These are phyloP conservation scores for Backusella liffmaniae DNA, from an alignment of 192 early-diverging fungal genomes.

Conservation along the genomic window DNA sequence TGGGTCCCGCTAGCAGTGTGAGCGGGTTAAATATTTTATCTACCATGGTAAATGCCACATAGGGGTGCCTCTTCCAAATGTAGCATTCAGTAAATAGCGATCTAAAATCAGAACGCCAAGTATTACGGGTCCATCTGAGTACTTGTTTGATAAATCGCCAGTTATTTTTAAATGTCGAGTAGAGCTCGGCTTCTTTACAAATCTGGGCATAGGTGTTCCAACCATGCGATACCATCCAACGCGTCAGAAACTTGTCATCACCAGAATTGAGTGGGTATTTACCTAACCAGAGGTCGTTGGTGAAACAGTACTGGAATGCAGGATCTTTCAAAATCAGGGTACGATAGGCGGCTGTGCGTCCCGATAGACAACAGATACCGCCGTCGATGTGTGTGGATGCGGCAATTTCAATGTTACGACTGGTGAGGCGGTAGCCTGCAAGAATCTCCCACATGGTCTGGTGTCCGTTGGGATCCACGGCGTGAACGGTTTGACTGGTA, in stretches of 20 bases:
- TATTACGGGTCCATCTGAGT: constrained; percentile 71
- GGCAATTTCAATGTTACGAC: constrained; percentile 71
- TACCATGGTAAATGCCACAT: constrained; percentile 71
- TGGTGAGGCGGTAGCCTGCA: constrained; percentile 64
- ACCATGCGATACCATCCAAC: constrained; percentile 66
- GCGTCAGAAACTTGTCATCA: constrained; percentile 73
- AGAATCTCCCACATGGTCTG: constrained; percentile 73
- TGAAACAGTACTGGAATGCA: constrained; percentile 66
- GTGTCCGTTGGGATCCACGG: constrained; percentile 45
- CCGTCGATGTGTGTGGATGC: constrained; percentile 73
- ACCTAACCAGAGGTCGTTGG: constrained; percentile 66
- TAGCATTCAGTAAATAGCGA: constrained; percentile 59
- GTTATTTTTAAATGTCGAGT: constrained; percentile 73
- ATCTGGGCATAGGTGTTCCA: constrained; percentile 71
- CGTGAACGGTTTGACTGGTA: constrained; percentile 59
- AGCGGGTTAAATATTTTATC: constrained; percentile 75
- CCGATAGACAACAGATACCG: constrained; percentile 70
- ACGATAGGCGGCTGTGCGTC: constrained; percentile 67
- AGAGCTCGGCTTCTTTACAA: constrained; percentile 63
- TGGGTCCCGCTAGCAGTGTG: constrained; percentile 64
- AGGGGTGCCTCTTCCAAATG: constrained; percentile 65
- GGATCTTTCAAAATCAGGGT: constrained; percentile 67
- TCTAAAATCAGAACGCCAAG: constrained; percentile 66
- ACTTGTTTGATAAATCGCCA: constrained; percentile 71
- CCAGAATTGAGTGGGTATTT: constrained; percentile 73